Percentiles rank a stretch among this genome's conserved stretches.
Conservation (phyloP, 176 grass and related monocot genomes). For the Phoenix dactylifera region DNA sequence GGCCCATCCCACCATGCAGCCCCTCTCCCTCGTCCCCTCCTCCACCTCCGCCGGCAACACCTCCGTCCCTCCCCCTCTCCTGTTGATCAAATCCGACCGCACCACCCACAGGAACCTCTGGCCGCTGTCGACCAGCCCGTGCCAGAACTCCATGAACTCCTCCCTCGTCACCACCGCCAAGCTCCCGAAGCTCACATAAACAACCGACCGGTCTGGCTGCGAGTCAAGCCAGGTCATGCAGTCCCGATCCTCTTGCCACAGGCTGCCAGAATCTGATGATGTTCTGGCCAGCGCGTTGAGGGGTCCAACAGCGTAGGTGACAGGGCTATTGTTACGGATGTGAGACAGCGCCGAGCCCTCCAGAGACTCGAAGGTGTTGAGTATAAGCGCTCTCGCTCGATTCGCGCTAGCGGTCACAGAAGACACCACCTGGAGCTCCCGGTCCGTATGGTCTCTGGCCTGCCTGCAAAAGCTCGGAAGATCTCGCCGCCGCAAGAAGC, state of each 20-base stretch:
- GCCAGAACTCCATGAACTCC: slow-evolving; percentile 33
- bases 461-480: slow-evolving; percentile 10
- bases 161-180: slow-evolving; percentile 13
- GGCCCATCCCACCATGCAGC: slow-evolving; percentile 37
- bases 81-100: slow-evolving; percentile 28
- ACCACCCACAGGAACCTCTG: slow-evolving; percentile 47
- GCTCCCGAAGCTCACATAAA: slow-evolving; percentile 57
- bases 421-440: slow-evolving; percentile 2
- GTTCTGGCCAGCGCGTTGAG: not conserved
- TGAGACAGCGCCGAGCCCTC: not conserved
- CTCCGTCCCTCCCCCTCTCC: not conserved
- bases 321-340: not conserved
- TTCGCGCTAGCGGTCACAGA: not conserved
- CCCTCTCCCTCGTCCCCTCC: not conserved
- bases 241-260: slow-evolving; percentile 32
- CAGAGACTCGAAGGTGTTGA: slow-evolving; percentile 6
- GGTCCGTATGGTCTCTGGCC: not conserved
- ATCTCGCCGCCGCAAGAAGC: slow-evolving; percentile 27
- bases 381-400: slow-evolving; percentile 1
- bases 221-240: slow-evolving; percentile 44
- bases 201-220: slow-evolving; percentile 33
- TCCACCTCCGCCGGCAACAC: not conserved
- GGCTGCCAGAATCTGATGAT: slow-evolving; percentile 3
- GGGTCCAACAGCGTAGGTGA: slow-evolving; percentile 3
- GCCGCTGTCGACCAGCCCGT: slow-evolving; percentile 25